phyloP scores from a whole-genome alignment of 23 red algal species.

The Cyanidioschyzon merolae region DNA sequence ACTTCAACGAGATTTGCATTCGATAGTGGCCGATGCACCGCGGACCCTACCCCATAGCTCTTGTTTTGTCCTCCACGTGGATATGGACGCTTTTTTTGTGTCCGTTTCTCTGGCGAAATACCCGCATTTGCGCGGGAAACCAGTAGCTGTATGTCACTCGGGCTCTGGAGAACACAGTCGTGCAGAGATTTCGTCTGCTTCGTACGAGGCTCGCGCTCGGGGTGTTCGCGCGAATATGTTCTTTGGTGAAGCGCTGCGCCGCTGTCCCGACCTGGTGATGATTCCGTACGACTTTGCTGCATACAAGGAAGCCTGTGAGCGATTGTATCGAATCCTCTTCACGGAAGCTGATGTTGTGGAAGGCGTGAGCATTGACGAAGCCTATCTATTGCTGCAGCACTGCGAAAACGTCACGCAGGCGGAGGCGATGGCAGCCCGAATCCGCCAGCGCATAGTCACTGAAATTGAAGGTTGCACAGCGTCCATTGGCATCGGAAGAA shows the following conservation, averaged over 20 bases:
- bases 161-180: constrained; percentile 14
- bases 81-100: constrained; percentile 96
- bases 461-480: constrained; percentile 60
- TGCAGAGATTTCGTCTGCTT: constrained; percentile 81
- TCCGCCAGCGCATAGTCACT: constrained; percentile 45
- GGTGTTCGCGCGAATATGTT: constrained; percentile 88
- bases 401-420: constrained; percentile 16
- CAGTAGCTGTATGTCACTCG: constrained; percentile 77
- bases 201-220: constrained; percentile 65
- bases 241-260: constrained; percentile 41
- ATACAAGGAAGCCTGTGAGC: constrained; percentile 55
- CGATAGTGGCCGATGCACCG: constrained; percentile 15
- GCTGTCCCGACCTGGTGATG: constrained; percentile 51
- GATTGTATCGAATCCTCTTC: constrained; percentile 60
- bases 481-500: constrained; percentile 77
- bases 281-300: constrained; percentile 80
- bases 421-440: constrained; percentile 31
- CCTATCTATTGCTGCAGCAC: constrained; percentile 57
- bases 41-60: constrained; percentile 6
- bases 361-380: constrained; percentile 82
- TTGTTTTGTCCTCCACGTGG: constrained; percentile 77
- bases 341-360: constrained; percentile 42
- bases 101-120: constrained; percentile 51
- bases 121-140: constrained; percentile 45
- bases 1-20: constrained; percentile 22